Base-by-base conservation (phyloP, 2,329 filamentous ascomycete species). In the Chrysosporium queenslandicum region DNA sequence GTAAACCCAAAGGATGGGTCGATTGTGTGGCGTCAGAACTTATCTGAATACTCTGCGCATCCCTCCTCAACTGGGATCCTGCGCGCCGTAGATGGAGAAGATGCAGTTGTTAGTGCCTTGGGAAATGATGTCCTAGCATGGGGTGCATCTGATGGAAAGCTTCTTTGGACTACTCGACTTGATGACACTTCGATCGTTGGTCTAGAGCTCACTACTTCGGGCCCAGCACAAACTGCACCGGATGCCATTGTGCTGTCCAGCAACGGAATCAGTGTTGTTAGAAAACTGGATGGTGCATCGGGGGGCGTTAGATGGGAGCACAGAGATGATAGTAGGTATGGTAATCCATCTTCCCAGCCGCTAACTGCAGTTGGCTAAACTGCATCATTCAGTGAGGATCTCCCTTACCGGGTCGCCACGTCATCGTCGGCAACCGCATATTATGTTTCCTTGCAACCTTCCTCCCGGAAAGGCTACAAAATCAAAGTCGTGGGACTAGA, bases 1-100 rank as follows among this genome's bases (percentile, higher is more conserved):
- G 78, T 97, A 43, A 94, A 96, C 61, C 92, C 92, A 1, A 85
- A 83, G 64, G 90, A 85, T 64, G 91, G 92, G 16, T 77, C 80
- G 2, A 65, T 96, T 14, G 79, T 96, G 1, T 98, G 92, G 92
- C 80, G 92, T 51, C 91, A 96, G 63, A 72, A 80, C 50, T 68
- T 94, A 29, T 74, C 74, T 45, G 60, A 70, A 30, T 74, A 74
- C 41, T 67, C 69, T 48, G 56, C 54, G 36, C 60, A 58, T 18
- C 58, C 57, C 25, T 37, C 63, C 39, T 52, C 59, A 21, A 56
- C 56, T 21, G 60, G 60, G 53, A 74, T 80, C 61, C 68, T 94
- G 59, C 77, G 85, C 57, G 81, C 85, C n/a, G 81, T 82, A n/a
- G 82, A 89, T 58, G 85, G 83, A 54, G 85, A 91, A 65, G 82